Base-by-base conservation (phyloP, 352 stramenopile genomes). In the Pilasporangium apinafurcum region DNA sequence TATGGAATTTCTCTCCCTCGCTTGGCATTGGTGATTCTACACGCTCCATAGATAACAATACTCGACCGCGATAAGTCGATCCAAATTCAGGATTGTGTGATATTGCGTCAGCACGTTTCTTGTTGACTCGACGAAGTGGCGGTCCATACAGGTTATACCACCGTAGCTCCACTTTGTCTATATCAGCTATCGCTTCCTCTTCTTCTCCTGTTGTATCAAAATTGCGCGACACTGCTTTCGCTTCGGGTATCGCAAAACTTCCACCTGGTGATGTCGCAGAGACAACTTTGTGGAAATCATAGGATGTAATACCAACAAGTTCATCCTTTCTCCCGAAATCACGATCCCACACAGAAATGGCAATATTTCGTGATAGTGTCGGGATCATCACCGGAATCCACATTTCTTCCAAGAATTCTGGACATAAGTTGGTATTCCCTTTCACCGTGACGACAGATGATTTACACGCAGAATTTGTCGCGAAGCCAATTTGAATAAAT, bases 131-230 rank as follows among this genome's bases (percentile, higher is more conserved):
- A 1, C 44, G 62, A 6, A 86, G 50, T 1, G 79, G 86, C n/a
- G 84, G 81, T 6, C 86, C 86, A 41, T 95, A 96, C 3, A 96
- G 41, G 48, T 90, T 90, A 32, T 81, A 83, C 82, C 86, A 96
- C 3, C 74, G 63, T 17, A 73, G 49, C 20, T 71, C 52, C 0
- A 77, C 59, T 6, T 48, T 31, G 10, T 60, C 43, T 26, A 47
- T 21, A 2, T 26, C 12, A n/a, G 57, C 46, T 20, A 26, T 4
- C n/a, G 5, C 26, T 8, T n/a, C 40, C 25, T 36, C 14, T 6
- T 34, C 40, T 21, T 32, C 35, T 37, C 38, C 25, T 0, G 42
- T 20, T 3, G 30, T 37, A 30, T n/a, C n/a, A n/a, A n/a, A n/a
- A n/a, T n/a, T n/a, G n/a, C n/a, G n/a, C n/a, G n/a, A n/a, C n/a